A percentile compares a stretch with the other conserved stretches of the same genome.
These are phyloP conservation scores for Aspergillus sergii DNA, from an alignment of 2,329 filamentous ascomycete genomes.

Conservation along the genomic window DNA sequence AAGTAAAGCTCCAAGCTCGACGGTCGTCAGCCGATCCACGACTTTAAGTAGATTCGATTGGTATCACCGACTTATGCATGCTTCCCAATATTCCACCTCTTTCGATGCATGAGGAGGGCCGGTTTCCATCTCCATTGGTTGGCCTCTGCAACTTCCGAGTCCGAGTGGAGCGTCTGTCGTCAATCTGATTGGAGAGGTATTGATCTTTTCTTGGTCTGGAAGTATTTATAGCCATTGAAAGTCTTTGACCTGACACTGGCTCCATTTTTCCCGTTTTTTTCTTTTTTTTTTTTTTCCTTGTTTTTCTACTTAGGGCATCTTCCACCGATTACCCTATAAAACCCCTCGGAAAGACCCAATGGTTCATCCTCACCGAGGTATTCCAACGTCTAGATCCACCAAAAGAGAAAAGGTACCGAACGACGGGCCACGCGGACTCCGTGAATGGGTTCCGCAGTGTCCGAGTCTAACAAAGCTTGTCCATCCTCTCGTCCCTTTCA, in stretches of 20 bases:
- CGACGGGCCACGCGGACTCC: background rate
- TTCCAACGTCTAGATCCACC: background rate
- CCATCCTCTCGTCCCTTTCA: background rate
- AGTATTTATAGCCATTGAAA: background rate
- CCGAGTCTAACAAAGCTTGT: conserved; percentile 4
- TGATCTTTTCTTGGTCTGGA: background rate
- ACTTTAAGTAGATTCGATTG: background rate
- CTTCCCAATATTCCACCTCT: background rate
- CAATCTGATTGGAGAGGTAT: background rate
- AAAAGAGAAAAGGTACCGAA: background rate
- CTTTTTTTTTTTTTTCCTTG: background rate
- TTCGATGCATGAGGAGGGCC: background rate
- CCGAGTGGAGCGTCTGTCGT: background rate
- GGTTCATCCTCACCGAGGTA: background rate
- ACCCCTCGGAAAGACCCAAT: background rate
- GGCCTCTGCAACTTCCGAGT: background rate
- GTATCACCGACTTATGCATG: background rate
- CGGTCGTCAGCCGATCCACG: too few species aligned
- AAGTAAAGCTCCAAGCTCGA: background rate
- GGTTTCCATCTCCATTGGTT: background rate
- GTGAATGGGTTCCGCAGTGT: background rate
- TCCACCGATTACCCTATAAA: background rate
- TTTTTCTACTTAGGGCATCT: background rate
- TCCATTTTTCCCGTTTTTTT: background rate
- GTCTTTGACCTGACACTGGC: background rate